phyloP scores from a whole-genome alignment of 257 asterid species.

The Verbena officinalis region DNA sequence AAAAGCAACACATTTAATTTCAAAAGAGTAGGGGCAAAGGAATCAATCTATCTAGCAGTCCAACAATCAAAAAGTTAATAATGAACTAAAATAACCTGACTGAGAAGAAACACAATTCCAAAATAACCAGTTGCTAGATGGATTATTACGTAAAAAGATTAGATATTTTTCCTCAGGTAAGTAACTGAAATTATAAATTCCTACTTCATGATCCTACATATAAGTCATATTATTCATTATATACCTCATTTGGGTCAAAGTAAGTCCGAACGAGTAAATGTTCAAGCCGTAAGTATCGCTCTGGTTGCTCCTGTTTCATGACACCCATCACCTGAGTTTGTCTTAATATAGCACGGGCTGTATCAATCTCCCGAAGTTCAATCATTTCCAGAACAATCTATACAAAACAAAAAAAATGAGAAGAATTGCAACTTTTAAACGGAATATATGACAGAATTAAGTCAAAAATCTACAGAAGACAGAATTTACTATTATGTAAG shows the following conservation, averaged over 20 bases:
- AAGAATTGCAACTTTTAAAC: conserved; percentile 18
- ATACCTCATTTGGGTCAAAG: conserved; percentile 94
- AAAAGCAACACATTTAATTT: not conserved
- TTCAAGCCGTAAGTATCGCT: conserved; percentile 90
- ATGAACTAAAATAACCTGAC: not conserved
- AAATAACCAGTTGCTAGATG: not conserved
- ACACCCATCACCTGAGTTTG: conserved; percentile 99
- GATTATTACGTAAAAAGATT: not conserved
- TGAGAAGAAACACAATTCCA: not conserved
- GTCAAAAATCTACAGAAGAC: not conserved
- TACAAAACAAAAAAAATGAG: conserved; percentile 9
- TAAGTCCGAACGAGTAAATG: conserved; percentile 93
- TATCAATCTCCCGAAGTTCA: conserved; percentile 97
- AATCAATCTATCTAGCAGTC: not conserved
- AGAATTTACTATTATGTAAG: not conserved
- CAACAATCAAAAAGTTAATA: not conserved
- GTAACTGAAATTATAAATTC: not conserved
- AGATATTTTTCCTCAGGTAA: conserved; percentile 1
- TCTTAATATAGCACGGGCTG: conserved; percentile 94
- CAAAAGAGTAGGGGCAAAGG: not conserved
- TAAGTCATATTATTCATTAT: too few relatives aligned
- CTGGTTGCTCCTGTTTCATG: conserved; percentile 98
- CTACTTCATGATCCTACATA: not conserved
- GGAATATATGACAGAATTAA: conserved; percentile 7
- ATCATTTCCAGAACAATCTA: conserved; percentile 98